phyloP scores from a whole-genome alignment of 2,329 filamentous ascomycete genomes.

The Cercospora zeina region DNA sequence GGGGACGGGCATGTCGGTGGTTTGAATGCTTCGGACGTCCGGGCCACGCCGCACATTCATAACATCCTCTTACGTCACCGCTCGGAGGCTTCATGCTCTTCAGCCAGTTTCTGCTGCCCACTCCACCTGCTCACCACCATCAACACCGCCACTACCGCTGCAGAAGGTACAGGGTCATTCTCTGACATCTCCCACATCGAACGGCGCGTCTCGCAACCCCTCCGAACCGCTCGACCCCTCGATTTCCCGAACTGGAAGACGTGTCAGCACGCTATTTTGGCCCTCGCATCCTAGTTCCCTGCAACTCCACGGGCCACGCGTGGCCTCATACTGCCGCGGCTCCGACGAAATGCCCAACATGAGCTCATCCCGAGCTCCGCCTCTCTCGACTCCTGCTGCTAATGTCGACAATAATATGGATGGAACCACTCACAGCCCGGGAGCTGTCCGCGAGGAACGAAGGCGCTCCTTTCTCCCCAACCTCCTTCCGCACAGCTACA shows the following conservation, averaged over 20 bases:
- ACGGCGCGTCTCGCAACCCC: not conserved
- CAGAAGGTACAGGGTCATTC: not conserved
- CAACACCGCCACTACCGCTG: not conserved
- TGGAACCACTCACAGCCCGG: conserved; percentile 1
- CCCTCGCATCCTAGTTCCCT: not conserved
- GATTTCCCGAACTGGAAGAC: conserved; percentile 2
- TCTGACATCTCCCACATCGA: not conserved
- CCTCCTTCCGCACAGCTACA: conserved; percentile 19
- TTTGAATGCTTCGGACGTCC: not conserved
- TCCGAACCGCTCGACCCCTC: not conserved
- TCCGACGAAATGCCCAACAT: not conserved
- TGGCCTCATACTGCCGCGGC: conserved; percentile 5
- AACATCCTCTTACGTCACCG: not conserved
- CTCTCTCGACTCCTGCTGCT: not conserved
- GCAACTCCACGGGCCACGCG: not conserved
- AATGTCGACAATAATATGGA: conserved; percentile 9
- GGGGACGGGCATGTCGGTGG: too few species aligned
- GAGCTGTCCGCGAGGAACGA: conserved; percentile 2
- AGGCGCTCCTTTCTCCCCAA: conserved; percentile 19
- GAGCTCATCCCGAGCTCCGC: conserved; percentile 4
- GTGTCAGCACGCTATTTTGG: conserved; percentile 14
- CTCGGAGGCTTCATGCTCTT: not conserved
- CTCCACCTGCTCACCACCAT: not conserved
- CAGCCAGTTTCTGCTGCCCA: not conserved
- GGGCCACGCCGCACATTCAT: not conserved